Evolutionary conservation across 768 basidiomycete species (phyloP).

Genomic region (Mycena indigotica): DNA sequence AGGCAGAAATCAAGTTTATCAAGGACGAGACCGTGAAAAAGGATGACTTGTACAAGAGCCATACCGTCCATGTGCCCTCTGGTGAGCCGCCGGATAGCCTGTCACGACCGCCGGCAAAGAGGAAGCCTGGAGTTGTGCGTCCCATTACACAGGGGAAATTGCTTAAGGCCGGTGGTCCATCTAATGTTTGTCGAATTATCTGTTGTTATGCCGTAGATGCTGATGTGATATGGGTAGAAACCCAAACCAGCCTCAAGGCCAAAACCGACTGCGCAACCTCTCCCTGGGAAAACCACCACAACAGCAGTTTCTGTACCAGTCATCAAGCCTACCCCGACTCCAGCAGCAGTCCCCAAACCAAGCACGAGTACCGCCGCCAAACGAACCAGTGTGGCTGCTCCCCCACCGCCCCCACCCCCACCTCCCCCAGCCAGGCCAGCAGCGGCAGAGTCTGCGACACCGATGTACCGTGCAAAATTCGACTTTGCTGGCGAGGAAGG

Average conservation of each 20-base stretch:
- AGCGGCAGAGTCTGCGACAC: constrained; percentile 63
- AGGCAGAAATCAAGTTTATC: constrained; percentile 78
- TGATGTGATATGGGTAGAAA: constrained; percentile 39
- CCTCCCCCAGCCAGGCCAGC: too few relatives aligned
- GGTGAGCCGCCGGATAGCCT: constrained; percentile 84
- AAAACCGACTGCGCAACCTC: constrained; percentile 63
- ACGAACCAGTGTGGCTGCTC: constrained; percentile 43
- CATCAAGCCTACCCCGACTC: constrained; percentile 31
- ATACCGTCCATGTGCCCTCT: constrained; percentile 82
- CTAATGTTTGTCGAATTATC: constrained; percentile 41
- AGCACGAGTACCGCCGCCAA: constrained; percentile 32
- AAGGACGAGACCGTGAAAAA: constrained; percentile 84
- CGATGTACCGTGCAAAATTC: constrained; percentile 85
- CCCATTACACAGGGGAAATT: constrained; percentile 87
- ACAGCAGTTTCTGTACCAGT: constrained; percentile 36
- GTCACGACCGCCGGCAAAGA: constrained; percentile 82
- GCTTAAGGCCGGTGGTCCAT: constrained; percentile 75
- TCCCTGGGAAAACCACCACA: constrained; percentile 60
- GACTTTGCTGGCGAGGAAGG: constrained; percentile 92
- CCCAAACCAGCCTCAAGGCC: constrained; percentile 51
- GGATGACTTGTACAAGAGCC: constrained; percentile 92
- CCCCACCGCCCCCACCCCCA: constrained; percentile 44
- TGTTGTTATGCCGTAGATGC: neutral
- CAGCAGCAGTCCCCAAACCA: constrained; percentile 31
- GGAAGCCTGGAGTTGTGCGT: constrained; percentile 83